Evolutionary conservation across 2,329 filamentous ascomycete species (phyloP).

Genomic region (Purpureocillium takamizusanense): DNA sequence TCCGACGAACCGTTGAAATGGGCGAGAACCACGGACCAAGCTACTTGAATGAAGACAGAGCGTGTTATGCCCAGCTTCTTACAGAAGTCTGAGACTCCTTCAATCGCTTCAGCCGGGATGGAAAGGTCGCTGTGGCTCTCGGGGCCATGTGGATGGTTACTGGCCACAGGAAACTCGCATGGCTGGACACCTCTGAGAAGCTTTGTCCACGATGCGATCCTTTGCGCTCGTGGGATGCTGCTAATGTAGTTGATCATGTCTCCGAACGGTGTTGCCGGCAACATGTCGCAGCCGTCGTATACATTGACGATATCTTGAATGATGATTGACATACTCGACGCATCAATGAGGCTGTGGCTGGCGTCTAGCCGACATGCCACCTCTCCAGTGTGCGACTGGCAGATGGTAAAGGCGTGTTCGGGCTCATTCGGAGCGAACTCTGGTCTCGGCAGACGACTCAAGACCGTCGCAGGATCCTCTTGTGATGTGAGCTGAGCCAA

Average conservation of each 20-base stretch:
- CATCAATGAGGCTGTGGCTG: constrained; percentile 22
- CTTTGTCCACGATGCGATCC: constrained; percentile 6
- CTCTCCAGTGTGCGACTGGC: constrained; percentile 4
- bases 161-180: constrained; percentile 5
- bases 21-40: constrained; percentile 41
- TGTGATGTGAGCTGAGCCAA: not conserved
- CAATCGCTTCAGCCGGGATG: not conserved
- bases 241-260: constrained; percentile 4
- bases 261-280: not conserved
- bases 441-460: not conserved
- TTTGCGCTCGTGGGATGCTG: constrained; percentile 1
- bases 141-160: not conserved
- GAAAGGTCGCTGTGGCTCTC: constrained; percentile 2
- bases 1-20: constrained; percentile 35
- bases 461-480: not conserved
- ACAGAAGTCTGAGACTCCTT: constrained; percentile 19
- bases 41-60: constrained; percentile 39
- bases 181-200: constrained; percentile 5
- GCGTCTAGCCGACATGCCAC: constrained; percentile 19
- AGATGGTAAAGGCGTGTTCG: constrained; percentile 7
- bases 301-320: constrained; percentile 16
- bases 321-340: constrained; percentile 16
- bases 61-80: constrained; percentile 31
- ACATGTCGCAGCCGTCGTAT: constrained; percentile 13
- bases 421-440: constrained; percentile 5